Base-by-base conservation (phyloP, 768 basidiomycete species). In the Kondoa subrosea region DNA sequence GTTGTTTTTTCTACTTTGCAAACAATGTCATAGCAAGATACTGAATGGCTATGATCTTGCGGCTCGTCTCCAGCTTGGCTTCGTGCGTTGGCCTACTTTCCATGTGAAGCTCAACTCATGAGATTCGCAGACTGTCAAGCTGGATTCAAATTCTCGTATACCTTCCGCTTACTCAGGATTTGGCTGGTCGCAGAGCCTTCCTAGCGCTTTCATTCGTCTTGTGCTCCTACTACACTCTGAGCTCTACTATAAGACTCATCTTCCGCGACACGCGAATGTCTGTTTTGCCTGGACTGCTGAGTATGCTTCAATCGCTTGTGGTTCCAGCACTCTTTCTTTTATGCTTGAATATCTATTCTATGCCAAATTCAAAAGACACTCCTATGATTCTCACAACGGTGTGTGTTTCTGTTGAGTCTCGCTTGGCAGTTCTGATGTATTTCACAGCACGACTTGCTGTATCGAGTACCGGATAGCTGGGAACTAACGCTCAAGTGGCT, bases 341-440 rank as follows among this genome's bases (percentile, higher is more conserved):
- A 31, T 71, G 69, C 50, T 71, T 75, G 63, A 75, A 75, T 64
- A 66, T 75, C 33, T 75, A 73, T 71, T 72, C 57, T 73, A 73
- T 72, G 75, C 75, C 60, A 74, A 68, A 66, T 73, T 74, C 65
- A 4, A 15, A n/a, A 25, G 67, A 34, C 17, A 34, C 25, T 12
- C 29, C 66, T 8, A 8, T 50, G 40, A 50, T 50, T 21, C 12
- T 21, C 21, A 50, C 40, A 21, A 50, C 40, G 8, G 40, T 50
- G 21, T 8, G 40, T 8, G 21, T 50, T 50, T 21, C n/a, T n/a
- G n/a, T 50, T 21, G 40, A 50, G 21, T 21, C 21, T 21, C 12
- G 21, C 12, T 8, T 21, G 40, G 21, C 21, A 8, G 8, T 21
- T 50, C 30, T 62, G 58, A 40, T 34, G 56, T 12, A 27, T 8